phyloP scores from a whole-genome alignment of 2,329 filamentous ascomycete genomes.

The Monosporascus ibericus region DNA sequence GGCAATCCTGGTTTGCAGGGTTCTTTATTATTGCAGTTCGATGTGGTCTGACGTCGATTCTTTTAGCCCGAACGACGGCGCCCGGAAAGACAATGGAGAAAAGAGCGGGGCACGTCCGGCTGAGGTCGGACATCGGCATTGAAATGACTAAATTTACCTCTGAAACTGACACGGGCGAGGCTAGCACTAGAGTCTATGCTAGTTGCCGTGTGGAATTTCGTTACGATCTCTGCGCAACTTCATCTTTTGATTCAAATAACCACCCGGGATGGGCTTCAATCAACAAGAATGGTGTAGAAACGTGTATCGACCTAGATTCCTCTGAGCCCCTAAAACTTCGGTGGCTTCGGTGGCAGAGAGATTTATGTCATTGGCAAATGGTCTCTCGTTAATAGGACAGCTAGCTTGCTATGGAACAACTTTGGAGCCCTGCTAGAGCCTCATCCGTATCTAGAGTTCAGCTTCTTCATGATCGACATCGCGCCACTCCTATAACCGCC shows the following conservation, averaged over 20 bases:
- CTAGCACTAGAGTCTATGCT: background rate
- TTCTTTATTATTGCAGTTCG: background rate
- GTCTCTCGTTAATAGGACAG: background rate
- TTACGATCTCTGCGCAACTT: background rate
- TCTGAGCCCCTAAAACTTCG: no score
- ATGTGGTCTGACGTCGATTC: background rate
- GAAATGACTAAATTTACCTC: background rate
- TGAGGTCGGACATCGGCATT: background rate
- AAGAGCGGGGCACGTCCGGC: background rate
- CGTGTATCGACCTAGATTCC: no score
- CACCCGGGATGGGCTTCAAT: no score
- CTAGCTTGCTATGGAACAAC: background rate
- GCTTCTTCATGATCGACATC: constrained; percentile 68
- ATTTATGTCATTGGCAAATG: background rate
- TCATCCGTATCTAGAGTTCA: constrained; percentile 65
- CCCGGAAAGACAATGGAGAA: background rate
- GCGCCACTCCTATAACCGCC: constrained; percentile 71
- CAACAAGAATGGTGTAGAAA: no score
- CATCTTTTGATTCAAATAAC: no score
- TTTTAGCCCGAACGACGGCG: background rate
- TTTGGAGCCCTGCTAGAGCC: no score
- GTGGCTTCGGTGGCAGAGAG: no score
- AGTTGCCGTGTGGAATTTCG: background rate
- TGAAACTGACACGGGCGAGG: background rate
- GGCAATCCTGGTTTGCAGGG: no score